A percentile compares a stretch with the other conserved stretches of the same genome.
phyloP scores from a whole-genome alignment of 1,284 basidiomycete species.

The Boletus holoroseus region DNA sequence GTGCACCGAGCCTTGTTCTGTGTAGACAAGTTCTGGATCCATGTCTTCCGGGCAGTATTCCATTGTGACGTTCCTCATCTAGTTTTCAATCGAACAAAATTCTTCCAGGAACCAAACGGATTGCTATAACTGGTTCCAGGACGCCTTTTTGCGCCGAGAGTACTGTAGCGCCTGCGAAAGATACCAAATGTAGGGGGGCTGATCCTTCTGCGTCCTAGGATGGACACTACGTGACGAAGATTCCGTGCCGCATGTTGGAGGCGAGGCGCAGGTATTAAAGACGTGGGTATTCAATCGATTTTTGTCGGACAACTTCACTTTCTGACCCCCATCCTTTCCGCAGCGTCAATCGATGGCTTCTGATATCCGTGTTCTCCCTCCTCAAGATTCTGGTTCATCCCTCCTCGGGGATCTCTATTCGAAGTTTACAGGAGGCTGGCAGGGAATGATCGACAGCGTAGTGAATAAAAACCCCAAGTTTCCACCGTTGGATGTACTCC shows the following conservation, averaged over 20 bases:
- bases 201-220: conserved; percentile 16
- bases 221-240: neutral
- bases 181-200: conserved; percentile 10
- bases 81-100: neutral
- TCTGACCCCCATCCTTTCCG: neutral
- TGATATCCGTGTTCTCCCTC: conserved; percentile 19
- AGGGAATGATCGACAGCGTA: conserved; percentile 10
- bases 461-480: conserved; percentile 10
- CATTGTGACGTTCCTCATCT: neutral
- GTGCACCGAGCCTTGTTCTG: neutral
- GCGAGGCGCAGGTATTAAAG: conserved; percentile 14
- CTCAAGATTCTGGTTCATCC: conserved; percentile 11
- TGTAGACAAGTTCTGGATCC: neutral
- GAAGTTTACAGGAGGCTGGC: conserved; percentile 10
- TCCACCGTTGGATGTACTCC: conserved; percentile 24
- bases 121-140: neutral
- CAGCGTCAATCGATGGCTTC: conserved; percentile 13
- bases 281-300: neutral
- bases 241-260: conserved; percentile 14
- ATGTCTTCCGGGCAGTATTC: neutral
- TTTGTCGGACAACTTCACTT: neutral
- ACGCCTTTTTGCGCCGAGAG: conserved; percentile 5
- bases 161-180: neutral
- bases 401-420: conserved; percentile 10
- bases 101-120: neutral